Percentiles rank a stretch among this genome's conserved stretches.
phyloP scores from a whole-genome alignment of 495 filamentous ascomycete genomes.

The Tuber melanosporum region DNA sequence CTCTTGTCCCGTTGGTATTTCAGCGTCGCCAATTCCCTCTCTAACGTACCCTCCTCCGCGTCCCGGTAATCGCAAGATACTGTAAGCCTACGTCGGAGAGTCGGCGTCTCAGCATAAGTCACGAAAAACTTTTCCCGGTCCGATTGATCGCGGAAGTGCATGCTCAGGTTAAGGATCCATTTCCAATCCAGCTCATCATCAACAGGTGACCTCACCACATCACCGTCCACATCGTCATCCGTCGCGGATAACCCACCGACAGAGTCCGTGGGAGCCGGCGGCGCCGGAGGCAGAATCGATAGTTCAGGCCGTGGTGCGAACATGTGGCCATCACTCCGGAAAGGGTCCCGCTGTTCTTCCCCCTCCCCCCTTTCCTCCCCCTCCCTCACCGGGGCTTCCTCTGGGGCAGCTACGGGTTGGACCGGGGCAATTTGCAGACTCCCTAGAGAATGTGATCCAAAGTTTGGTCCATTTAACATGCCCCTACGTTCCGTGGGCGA shows the following conservation, averaged over 20 bases:
- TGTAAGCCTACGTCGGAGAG: conserved; percentile 79
- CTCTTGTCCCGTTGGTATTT: conserved; percentile 89
- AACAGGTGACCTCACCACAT: conserved; percentile 11
- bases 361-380: conserved; percentile 16
- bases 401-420: conserved; percentile 10
- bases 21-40: conserved; percentile 68
- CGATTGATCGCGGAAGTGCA: conserved; percentile 95
- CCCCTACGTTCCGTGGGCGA: conserved; percentile 58
- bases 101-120: conserved; percentile 69
- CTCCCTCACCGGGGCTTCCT: conserved; percentile 20
- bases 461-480: conserved; percentile 58
- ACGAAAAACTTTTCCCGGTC: conserved; percentile 98
- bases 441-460: conserved; percentile 13
- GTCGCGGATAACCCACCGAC: conserved; percentile 14
- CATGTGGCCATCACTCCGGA: conserved; percentile 12
- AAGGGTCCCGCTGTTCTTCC: conserved; percentile 3
- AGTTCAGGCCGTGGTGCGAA: conserved; percentile 7
- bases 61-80: conserved; percentile 90
- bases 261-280: conserved; percentile 14
- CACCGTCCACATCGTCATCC: conserved; percentile 19
- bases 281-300: conserved; percentile 13
- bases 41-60: conserved; percentile 72
- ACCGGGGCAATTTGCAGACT: conserved; percentile 18
- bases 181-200: conserved; percentile 66
- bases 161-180: conserved; percentile 97